Evolutionary conservation across 768 basidiomycete species (phyloP).

Genomic region (Boletellus emodensis): DNA sequence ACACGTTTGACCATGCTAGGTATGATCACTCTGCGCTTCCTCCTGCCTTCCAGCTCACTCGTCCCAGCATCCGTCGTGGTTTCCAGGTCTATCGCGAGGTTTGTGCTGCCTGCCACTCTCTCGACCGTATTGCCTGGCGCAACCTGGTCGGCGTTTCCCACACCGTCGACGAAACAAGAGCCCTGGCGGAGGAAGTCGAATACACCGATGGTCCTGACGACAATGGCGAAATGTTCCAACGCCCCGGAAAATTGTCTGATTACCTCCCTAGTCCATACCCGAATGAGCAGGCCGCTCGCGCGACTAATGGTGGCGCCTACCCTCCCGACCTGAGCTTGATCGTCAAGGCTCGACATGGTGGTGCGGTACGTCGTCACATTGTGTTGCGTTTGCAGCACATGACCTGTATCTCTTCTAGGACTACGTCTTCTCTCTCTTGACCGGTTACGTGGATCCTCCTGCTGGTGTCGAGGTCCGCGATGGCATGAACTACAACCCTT

Average conservation of each 20-base stretch:
- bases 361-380: slow-evolving; percentile 59
- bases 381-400: neutral
- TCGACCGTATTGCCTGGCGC: slow-evolving; percentile 99
- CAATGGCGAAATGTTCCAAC: slow-evolving; percentile 96
- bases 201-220: slow-evolving; percentile 95
- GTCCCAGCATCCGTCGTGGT: slow-evolving; percentile 82
- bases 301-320: slow-evolving; percentile 89
- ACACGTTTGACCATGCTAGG: slow-evolving; percentile 97
- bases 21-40: slow-evolving; percentile 37
- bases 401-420: slow-evolving; percentile 49
- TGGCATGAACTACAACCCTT: slow-evolving; percentile 98
- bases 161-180: slow-evolving; percentile 83
- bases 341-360: slow-evolving; percentile 96
- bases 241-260: slow-evolving; percentile 97
- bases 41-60: slow-evolving; percentile 6
- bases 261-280: slow-evolving; percentile 94
- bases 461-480: slow-evolving; percentile 93
- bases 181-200: slow-evolving; percentile 95
- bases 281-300: slow-evolving; percentile 96
- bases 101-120: slow-evolving; percentile 97
- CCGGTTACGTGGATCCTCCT: slow-evolving; percentile 95
- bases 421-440: slow-evolving; percentile 95
- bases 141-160: slow-evolving; percentile 98
- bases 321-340: slow-evolving; percentile 98
- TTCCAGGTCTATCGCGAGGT: slow-evolving; percentile 99